These are phyloP conservation scores for Kandelia obovata DNA, from an alignment of 345 rosid species.

Conservation along the genomic window DNA sequence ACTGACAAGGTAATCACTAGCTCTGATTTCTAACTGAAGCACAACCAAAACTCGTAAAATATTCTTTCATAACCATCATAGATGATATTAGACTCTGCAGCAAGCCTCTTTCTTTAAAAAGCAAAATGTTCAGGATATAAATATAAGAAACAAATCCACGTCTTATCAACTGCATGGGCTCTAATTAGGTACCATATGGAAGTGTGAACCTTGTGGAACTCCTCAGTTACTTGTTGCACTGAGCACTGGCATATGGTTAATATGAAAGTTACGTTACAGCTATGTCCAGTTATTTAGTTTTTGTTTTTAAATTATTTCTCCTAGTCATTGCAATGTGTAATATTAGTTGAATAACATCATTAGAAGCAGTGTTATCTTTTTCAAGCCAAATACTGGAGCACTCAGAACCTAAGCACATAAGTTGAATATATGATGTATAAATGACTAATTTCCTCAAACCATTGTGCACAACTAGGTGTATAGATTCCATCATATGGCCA, in stretches of 20 bases:
- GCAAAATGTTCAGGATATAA: too few relatives aligned
- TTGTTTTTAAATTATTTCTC: not conserved
- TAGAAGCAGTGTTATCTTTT: not conserved
- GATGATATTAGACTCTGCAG: not conserved
- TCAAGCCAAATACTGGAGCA: not conserved
- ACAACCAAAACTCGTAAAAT: not conserved
- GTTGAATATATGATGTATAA: not conserved
- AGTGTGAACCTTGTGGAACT: too few relatives aligned
- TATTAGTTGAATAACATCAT: not conserved
- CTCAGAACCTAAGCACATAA: not conserved
- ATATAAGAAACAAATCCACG: too few relatives aligned
- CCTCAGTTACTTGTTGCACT: too few relatives aligned
- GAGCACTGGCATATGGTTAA: too few relatives aligned
- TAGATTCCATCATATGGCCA: not conserved
- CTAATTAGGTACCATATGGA: too few relatives aligned
- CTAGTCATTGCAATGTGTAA: not conserved
- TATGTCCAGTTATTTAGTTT: too few relatives aligned
- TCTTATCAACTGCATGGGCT: too few relatives aligned
- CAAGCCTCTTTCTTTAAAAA: not conserved
- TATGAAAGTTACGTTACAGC: too few relatives aligned
- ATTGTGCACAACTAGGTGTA: not conserved
- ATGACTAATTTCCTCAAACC: not conserved
- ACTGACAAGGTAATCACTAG: slow-evolving; percentile 54
- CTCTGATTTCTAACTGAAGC: not conserved
- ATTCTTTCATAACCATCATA: not conserved